Evolutionary conservation across 257 asterid genomes (phyloP), one percentile per base, ranked within the genome.

Genomic region (Penstemon newberryi): DNA sequence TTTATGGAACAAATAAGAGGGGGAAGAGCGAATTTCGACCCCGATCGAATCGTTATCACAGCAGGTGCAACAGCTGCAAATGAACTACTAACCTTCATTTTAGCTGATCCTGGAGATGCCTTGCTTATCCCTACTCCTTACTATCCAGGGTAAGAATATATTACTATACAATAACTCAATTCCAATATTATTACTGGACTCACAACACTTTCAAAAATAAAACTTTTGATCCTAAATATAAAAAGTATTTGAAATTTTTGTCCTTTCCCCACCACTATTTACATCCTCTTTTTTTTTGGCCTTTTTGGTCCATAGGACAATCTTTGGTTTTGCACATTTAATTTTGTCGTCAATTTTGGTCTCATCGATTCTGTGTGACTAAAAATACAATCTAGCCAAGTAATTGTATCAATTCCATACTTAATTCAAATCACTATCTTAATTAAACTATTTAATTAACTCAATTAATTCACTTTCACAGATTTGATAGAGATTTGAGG

Each of bases 61-160:
- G 98, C 95, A 0, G 98, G 98, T 3, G 96, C 98, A 4, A 93
- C 98, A 0, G 95, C 96, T 0, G 98, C 97, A 6, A 88, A 90
- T 62, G 98, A 93, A 64, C 85, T 88, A 4, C 63, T 93, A 33
- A 88, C 96, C 3, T 93, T 93, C 88, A 88, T 88, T 61, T 53
- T 93, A 15, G 96, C 97, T 41, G 63, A 93, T 65, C 94, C 94
- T 0, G 96, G 95, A 0, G 97, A 93, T 60, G 98, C 96, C 38
- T 82, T 93, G 59, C 87, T 93, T 5, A 73, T 93, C 33, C 98
- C 98, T 3, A 93, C 96, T 47, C 98, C 98, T 4, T 93, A 93
- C 76, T 93, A 93, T 67, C 98, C 98, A 38, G 98, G 98, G 98
- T 92, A 80, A 50, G 78, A 45, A 55, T 25, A 25, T 25, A 25